phyloP scores from a whole-genome alignment of 352 stramenopile species.

The Phytopythium chamaehyphon region DNA sequence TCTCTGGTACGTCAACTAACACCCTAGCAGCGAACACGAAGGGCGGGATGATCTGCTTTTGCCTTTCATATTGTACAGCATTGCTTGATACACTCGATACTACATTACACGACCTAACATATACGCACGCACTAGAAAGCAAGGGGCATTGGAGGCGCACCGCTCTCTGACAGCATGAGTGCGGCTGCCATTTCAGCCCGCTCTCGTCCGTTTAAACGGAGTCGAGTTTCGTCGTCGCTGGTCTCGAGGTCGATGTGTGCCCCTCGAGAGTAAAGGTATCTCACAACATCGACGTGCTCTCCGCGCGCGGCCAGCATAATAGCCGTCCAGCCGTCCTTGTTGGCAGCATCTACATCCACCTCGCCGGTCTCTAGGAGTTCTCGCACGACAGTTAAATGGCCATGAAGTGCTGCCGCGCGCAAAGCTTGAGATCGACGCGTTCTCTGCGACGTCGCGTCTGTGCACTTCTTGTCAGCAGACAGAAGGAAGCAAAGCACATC shows the following conservation, averaged over 20 bases:
- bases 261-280: neutral
- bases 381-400: conserved; percentile 7
- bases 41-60: too few species aligned
- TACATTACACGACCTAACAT: conserved; percentile 4
- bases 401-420: conserved; percentile 14
- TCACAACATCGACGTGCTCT: conserved; percentile 1
- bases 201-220: neutral
- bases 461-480: neutral
- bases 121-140: neutral
- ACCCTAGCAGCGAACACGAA: neutral
- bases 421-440: conserved; percentile 10
- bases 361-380: conserved; percentile 9
- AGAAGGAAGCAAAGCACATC: neutral
- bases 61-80: too few species aligned
- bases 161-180: conserved; percentile 6
- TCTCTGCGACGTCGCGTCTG: neutral
- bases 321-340: conserved; percentile 5
- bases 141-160: conserved; percentile 2
- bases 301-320: conserved; percentile 4
- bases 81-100: too few species aligned
- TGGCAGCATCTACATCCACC: conserved; percentile 8
- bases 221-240: neutral
- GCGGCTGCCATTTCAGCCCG: neutral
- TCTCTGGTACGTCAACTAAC: conserved; percentile 64
- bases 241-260: conserved; percentile 1